Evolutionary conservation across 192 early-diverging fungal species (phyloP).

Genomic region (Umbelopsis sp.): DNA sequence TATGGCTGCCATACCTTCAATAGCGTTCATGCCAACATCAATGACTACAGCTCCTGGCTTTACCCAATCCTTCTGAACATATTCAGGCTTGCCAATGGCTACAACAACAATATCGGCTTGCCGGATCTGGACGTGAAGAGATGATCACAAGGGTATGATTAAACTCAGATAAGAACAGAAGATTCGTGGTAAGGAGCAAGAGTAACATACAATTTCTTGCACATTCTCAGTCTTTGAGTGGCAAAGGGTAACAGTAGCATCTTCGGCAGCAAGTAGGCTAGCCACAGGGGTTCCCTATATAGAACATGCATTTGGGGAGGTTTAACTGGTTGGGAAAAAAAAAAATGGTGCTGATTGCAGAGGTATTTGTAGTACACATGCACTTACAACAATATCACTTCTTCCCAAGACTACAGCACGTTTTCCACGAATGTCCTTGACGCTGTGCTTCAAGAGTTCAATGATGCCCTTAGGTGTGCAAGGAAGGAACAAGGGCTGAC

Average conservation of each 20-base stretch:
- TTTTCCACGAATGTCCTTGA: conserved; percentile 70
- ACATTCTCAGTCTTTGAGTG: conserved; percentile 83
- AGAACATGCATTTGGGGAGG: background rate
- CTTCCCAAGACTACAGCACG: conserved; percentile 93
- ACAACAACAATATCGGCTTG: conserved; percentile 89
- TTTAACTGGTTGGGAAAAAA: background rate
- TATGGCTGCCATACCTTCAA: conserved; percentile 44
- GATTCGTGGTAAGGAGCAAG: background rate
- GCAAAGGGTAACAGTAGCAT: conserved; percentile 95
- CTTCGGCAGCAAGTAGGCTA: conserved; percentile 69
- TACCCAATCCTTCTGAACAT: conserved; percentile 91
- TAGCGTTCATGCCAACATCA: conserved; percentile 94
- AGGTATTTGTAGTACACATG: background rate
- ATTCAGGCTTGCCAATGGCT: conserved; percentile 77
- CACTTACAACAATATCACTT: conserved; percentile 87
- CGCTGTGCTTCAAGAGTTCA: conserved; percentile 74
- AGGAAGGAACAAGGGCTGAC: conserved; percentile 81
- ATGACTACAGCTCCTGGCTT: conserved; percentile 93
- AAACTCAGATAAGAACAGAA: background rate
- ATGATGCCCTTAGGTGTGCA: conserved; percentile 95
- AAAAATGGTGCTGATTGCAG: background rate
- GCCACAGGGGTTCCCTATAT: conserved; percentile 78
- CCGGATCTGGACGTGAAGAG: conserved; percentile 30
- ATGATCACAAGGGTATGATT: background rate
- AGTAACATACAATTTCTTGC: conserved; percentile 70